phyloP scores from a whole-genome alignment of 305 asterid genomes.

The Stenogyne calaminthoides region DNA sequence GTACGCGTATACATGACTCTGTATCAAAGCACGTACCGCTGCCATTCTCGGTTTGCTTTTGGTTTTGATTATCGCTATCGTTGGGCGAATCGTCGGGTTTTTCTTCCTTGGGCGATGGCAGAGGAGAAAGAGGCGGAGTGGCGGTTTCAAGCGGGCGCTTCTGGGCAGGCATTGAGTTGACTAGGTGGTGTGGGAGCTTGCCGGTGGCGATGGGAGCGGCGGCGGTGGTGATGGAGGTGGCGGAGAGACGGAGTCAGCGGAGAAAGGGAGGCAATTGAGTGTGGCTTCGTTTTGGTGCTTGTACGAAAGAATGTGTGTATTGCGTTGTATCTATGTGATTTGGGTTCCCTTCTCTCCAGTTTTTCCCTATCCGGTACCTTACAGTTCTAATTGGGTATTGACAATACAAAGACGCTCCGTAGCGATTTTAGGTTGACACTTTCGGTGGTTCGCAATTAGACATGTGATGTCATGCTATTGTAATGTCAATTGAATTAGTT shows the following conservation, averaged over 20 bases:
- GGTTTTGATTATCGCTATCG: constrained; percentile 55
- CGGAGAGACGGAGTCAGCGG: constrained; percentile 51
- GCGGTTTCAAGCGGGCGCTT: constrained; percentile 58
- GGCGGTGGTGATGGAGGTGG: constrained; percentile 41
- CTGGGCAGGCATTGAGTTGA: constrained; percentile 82
- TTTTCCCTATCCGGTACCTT: constrained; percentile 18
- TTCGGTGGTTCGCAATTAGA: background rate
- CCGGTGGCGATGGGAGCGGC: constrained; percentile 36
- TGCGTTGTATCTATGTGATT: constrained; percentile 27
- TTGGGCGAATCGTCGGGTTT: constrained; percentile 53
- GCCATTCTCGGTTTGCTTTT: constrained; percentile 42
- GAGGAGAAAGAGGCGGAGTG: constrained; percentile 52
- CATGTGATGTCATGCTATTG: constrained; percentile 4
- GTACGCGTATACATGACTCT: constrained; percentile 30
- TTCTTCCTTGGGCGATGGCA: constrained; percentile 47
- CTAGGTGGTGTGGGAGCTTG: constrained; percentile 39
- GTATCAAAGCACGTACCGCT: constrained; percentile 47
- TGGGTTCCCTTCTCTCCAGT: constrained; percentile 36
- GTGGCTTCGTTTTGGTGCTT: constrained; percentile 34
- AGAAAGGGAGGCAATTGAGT: constrained; percentile 40
- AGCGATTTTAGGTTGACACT: constrained; percentile 23
- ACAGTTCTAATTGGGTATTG: constrained; percentile 16
- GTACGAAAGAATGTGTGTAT: constrained; percentile 19
- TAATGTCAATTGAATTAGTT: background rate
- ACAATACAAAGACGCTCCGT: background rate